Percentiles rank a stretch among this genome's conserved stretches.
Evolutionary conservation across 805 yeast genomes (phyloP).

Genomic region (Zygosaccharomyces pseudorouxii): DNA sequence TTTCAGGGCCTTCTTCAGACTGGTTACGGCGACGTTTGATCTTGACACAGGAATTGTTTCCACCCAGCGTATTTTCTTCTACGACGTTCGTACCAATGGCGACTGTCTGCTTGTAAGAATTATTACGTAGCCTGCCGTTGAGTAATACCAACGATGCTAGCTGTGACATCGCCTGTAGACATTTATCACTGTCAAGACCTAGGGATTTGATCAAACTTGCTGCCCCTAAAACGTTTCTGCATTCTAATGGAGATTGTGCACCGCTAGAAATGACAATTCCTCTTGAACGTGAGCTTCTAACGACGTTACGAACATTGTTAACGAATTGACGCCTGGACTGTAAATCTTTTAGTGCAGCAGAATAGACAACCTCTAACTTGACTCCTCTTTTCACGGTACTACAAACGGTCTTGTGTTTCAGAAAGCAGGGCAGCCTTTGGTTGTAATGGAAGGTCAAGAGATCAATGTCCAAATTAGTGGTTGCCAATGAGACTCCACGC

Average conservation of each 20-base stretch:
- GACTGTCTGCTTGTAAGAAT: constrained; percentile 74
- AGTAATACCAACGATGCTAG: constrained; percentile 61
- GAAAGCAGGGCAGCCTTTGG: constrained; percentile 62
- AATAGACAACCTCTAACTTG: constrained; percentile 72
- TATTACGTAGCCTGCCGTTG: constrained; percentile 67
- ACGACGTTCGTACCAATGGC: constrained; percentile 42
- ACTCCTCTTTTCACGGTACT: constrained; percentile 81
- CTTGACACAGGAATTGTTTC: constrained; percentile 17
- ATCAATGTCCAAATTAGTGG: constrained; percentile 75
- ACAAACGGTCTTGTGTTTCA: constrained; percentile 80
- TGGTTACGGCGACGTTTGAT: constrained; percentile 21
- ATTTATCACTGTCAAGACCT: constrained; percentile 64
- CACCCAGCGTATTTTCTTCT: constrained; percentile 19
- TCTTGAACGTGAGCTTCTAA: constrained; percentile 74
- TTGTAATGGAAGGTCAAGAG: constrained; percentile 67
- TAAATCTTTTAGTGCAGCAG: constrained; percentile 43
- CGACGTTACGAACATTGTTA: constrained; percentile 64
- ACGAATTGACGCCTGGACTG: constrained; percentile 58
- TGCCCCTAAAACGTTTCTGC: constrained; percentile 67
- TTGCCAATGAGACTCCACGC: constrained; percentile 68
- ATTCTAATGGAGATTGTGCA: constrained; percentile 49
- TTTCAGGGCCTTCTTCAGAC: constrained; percentile 2
- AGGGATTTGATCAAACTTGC: constrained; percentile 58
- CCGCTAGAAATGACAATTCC: constrained; percentile 82
- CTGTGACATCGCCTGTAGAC: constrained; percentile 53